A percentile compares a stretch with the other conserved stretches of the same genome.
These are phyloP conservation scores for Malus hybrid DNA, from an alignment of 331 rosid species.

Conservation along the genomic window DNA sequence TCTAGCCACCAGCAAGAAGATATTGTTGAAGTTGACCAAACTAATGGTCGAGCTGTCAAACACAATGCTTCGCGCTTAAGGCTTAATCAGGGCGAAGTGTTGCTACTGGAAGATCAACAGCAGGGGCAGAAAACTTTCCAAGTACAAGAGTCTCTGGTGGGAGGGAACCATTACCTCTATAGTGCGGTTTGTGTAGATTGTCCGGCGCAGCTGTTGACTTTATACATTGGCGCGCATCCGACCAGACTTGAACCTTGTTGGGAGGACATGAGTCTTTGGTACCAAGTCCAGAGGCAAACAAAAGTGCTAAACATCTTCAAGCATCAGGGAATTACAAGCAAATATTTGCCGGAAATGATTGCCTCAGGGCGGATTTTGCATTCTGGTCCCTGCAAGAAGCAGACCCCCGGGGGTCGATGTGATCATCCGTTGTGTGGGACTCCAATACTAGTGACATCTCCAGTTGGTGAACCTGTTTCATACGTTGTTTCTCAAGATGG, in stretches of 20 bases:
- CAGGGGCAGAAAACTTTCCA: conserved; percentile 69
- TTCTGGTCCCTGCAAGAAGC: conserved; percentile 64
- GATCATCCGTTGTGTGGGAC: conserved; percentile 83
- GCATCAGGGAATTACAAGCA: conserved; percentile 56
- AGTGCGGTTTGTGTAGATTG: conserved; percentile 54
- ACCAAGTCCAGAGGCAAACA: conserved; percentile 81
- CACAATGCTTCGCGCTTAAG: conserved; percentile 37
- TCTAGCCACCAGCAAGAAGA: conserved; percentile 42
- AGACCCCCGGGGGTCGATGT: conserved; percentile 63
- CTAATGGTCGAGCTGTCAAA: conserved; percentile 23
- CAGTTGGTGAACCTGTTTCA: conserved; percentile 58
- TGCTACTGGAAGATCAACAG: conserved; percentile 61
- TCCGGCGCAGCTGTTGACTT: conserved; percentile 38
- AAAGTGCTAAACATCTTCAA: conserved; percentile 65
- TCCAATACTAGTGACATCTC: conserved; percentile 75
- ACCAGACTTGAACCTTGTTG: conserved; percentile 79
- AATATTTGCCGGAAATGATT: conserved; percentile 56
- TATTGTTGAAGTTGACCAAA: conserved; percentile 63
- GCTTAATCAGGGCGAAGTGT: conserved; percentile 50
- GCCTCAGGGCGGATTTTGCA: conserved; percentile 73
- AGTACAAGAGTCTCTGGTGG: conserved; percentile 50
- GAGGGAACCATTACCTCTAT: conserved; percentile 59
- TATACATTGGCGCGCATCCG: conserved; percentile 73
- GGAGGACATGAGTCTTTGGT: conserved; percentile 96
- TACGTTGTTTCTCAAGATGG: conserved; percentile 45